These are phyloP conservation scores for Fagus crenata DNA, from an alignment of 306 rosid genomes.

Conservation along the genomic window DNA sequence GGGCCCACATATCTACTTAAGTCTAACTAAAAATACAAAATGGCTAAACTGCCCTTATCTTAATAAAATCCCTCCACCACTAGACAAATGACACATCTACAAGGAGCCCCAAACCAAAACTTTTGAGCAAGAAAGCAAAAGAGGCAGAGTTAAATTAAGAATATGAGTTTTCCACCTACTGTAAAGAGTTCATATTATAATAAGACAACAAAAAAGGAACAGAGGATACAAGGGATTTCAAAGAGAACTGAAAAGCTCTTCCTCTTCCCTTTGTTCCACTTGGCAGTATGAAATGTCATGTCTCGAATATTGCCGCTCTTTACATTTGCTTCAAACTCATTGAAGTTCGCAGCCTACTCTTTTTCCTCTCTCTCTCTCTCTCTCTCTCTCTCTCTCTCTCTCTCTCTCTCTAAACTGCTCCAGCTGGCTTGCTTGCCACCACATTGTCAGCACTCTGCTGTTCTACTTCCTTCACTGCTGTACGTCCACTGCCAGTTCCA, in stretches of 20 bases:
- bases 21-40: too few relatives aligned
- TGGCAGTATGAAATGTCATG: slow-evolving; percentile 35
- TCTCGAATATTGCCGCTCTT: slow-evolving; percentile 64
- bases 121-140: background rate
- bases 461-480: too few relatives aligned
- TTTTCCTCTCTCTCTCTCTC: too few relatives aligned
- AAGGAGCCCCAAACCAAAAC: background rate
- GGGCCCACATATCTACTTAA: too few relatives aligned
- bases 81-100: background rate
- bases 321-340: slow-evolving; percentile 83
- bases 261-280: slow-evolving; percentile 51
- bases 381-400: too few relatives aligned
- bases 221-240: slow-evolving; percentile 51
- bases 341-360: too few relatives aligned
- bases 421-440: too few relatives aligned
- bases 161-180: slow-evolving; percentile 38
- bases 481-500: too few relatives aligned
- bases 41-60: too few relatives aligned
- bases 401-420: too few relatives aligned
- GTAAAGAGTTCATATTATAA: slow-evolving; percentile 39
- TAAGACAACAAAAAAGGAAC: slow-evolving; percentile 42
- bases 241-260: slow-evolving; percentile 47
- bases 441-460: too few relatives aligned
- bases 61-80: too few relatives aligned
- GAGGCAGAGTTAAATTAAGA: slow-evolving; percentile 32